Evolutionary conservation across 129 eudicot species (phyloP), one percentile per base, ranked within the genome.

Genomic region (Pseudognaphalium luteoalbum): DNA sequence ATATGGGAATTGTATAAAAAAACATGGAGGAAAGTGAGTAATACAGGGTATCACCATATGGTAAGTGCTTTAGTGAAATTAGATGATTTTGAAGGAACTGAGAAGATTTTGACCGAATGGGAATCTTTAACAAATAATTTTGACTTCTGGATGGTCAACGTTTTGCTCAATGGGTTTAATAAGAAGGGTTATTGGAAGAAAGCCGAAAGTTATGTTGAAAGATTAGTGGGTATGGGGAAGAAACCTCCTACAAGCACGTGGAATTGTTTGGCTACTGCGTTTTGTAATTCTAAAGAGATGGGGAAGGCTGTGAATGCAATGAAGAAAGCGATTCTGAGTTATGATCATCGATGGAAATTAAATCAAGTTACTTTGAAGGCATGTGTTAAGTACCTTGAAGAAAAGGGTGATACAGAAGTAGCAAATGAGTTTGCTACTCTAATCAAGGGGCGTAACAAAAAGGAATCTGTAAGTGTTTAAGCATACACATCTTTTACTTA

Each of bases 51-150:
- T 63, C 70, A 65, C 9, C 41, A 60, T 19, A 80, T 80, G 85
- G 54, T 78, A 34, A 72, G 82, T 39, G 72, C 87, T 16, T 54
- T 86, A 33, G 82, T 67, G 2, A 86, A 37, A 22, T 22, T 86
- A 77, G 87, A 83, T 57, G 87, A 86, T 30, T 52, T 83, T 56
- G 78, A 80, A 35, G 85, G 85, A 14, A 87, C 85, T 25, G 85
- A 88, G 42, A 81, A 76, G 80, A 71, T 88, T 19, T 21, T 78
- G 62, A 64, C 30, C 22, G 85, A 86, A 64, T 86, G 83, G 86
- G 83, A 76, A 67, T 28, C 78, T 6, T 20, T 11, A 16, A 76
- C 66, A 0, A 11, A 4, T 6, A 11, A 4, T 7, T 83, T 57
- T 72, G 80, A 80, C 73, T 44, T 64, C 32, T 79, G 82, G 80